These are phyloP conservation scores for Bocquillonia castaneifolia DNA, from an alignment of 441 rosid genomes.

Conservation along the genomic window DNA sequence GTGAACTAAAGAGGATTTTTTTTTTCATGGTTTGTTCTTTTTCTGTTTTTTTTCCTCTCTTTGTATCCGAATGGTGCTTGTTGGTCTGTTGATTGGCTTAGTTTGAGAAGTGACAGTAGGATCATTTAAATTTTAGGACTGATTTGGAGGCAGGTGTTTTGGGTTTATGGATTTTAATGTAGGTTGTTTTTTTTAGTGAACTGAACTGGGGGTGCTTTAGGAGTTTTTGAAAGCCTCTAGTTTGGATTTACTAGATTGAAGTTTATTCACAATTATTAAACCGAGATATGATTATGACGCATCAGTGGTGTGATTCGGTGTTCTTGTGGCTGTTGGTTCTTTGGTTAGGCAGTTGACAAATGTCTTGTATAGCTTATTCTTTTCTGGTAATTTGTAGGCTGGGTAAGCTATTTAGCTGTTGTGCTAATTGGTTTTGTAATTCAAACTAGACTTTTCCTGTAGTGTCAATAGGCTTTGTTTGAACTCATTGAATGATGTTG, in stretches of 20 bases:
- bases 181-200: slow-evolving; percentile 10
- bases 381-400: not conserved
- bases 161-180: not conserved
- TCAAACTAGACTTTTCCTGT: not conserved
- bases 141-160: not conserved
- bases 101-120: not conserved
- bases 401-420: not conserved
- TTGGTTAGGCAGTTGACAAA: slow-evolving; percentile 3
- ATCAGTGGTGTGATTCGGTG: not conserved
- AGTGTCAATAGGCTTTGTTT: not conserved
- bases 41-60: not conserved
- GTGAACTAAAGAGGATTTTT: not conserved
- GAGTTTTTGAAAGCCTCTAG: not conserved
- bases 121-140: not conserved
- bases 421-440: not conserved
- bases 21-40: slow-evolving; percentile 12
- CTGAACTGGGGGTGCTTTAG: slow-evolving; percentile 11
- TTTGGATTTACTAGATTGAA: not conserved
- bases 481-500: not conserved
- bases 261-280: not conserved
- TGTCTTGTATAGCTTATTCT: not conserved
- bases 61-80: not conserved
- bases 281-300: not conserved
- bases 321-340: not conserved
- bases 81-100: not conserved